These are phyloP conservation scores for Aspergillus niger DNA, from an alignment of 2,329 filamentous ascomycete genomes.

Conservation along the genomic window DNA sequence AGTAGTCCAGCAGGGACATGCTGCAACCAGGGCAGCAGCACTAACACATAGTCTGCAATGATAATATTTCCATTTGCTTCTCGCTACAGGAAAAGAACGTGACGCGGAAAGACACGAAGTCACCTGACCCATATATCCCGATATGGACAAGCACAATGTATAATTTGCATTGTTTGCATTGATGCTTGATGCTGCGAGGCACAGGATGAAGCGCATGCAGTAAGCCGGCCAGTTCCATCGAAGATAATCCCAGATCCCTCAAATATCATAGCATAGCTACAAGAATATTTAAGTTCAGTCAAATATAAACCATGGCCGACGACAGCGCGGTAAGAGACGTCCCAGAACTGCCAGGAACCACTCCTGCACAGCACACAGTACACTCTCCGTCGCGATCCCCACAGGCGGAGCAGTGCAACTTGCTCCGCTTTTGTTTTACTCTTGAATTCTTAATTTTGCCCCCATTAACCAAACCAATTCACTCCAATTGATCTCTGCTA, in stretches of 20 bases:
- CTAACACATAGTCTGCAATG: background rate
- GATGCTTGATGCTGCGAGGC: background rate
- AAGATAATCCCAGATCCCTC: background rate
- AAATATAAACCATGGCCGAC: constrained; percentile 19
- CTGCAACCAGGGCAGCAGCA: constrained; percentile 9
- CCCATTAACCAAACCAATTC: background rate
- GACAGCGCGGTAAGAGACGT: constrained; percentile 20
- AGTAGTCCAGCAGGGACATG: constrained; percentile 42
- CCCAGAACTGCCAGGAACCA: background rate
- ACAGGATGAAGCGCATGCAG: background rate
- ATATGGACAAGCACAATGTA: background rate
- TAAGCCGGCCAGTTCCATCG: background rate
- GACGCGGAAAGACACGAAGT: constrained; percentile 29
- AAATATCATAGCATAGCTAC: background rate
- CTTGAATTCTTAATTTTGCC: background rate
- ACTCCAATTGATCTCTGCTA: too few relatives aligned
- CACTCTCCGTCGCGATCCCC: constrained; percentile 14
- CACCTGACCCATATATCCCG: constrained; percentile 29
- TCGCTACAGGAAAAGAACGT: background rate
- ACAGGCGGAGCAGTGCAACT: background rate
- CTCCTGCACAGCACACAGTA: background rate
- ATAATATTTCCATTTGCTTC: background rate
- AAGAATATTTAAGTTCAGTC: too few relatives aligned
- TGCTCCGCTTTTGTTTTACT: constrained; percentile 6
- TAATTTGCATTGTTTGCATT: constrained; percentile 27